Evolutionary conservation across 495 filamentous ascomycete species (phyloP).

Genomic region (Staphylotrichum longicolle): DNA sequence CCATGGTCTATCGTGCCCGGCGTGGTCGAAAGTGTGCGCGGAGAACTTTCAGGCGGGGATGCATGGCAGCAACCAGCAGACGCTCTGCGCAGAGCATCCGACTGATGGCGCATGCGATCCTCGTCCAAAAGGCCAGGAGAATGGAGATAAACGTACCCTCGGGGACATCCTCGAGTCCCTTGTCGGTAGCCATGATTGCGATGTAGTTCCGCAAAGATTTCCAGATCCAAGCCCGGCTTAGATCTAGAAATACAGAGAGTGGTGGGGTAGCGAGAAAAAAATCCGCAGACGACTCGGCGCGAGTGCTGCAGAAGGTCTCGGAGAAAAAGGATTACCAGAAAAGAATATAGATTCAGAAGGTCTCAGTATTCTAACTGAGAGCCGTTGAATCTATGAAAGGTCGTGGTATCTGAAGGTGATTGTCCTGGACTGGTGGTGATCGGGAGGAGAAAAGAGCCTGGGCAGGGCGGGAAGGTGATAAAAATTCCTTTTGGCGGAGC

Average conservation of each 20-base stretch:
- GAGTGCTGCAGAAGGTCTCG: conserved; percentile 38
- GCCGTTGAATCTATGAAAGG: conserved; percentile 40
- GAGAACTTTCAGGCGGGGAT: conserved; percentile 4
- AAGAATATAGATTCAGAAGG: conserved; percentile 41
- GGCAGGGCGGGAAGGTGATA: conserved; percentile 22
- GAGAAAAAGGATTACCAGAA: conserved; percentile 40
- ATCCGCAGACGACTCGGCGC: conserved; percentile 41
- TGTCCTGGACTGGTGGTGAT: conserved; percentile 32
- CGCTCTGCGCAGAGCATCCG: conserved; percentile 2
- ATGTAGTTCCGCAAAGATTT: conserved; percentile 46
- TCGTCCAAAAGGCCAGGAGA: background rate
- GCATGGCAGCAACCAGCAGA: background rate
- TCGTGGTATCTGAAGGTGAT: conserved; percentile 33
- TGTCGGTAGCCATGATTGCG: conserved; percentile 95
- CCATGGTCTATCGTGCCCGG: background rate
- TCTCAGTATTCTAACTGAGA: conserved; percentile 43
- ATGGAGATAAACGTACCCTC: conserved; percentile 62
- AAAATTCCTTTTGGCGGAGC: conserved; percentile 34
- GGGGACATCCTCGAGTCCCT: conserved; percentile 94
- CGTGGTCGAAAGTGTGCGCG: background rate
- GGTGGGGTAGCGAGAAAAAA: conserved; percentile 47
- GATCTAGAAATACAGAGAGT: conserved; percentile 51
- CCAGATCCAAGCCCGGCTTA: conserved; percentile 71
- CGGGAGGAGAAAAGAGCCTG: conserved; percentile 33
- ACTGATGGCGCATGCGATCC: background rate